Evolutionary conservation across 23 red algal genomes (phyloP).

Genomic region (Agarophyton chilense): DNA sequence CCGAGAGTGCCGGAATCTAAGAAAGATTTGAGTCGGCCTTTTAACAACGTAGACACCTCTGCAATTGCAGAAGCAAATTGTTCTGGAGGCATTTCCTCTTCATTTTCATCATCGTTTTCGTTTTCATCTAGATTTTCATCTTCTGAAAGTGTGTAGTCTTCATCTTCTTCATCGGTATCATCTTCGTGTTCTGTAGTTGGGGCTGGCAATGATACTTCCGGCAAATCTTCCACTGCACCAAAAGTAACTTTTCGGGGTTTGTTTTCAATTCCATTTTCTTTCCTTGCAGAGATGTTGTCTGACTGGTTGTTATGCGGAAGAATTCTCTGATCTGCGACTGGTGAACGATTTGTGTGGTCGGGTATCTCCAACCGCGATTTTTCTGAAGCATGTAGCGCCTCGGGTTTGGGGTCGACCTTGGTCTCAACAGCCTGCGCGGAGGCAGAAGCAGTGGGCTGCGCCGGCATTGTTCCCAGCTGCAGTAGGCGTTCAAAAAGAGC

Average conservation of each 20-base stretch:
- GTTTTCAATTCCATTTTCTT: neutral
- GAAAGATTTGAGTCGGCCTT: conserved; percentile 47
- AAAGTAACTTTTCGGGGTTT: conserved; percentile 12
- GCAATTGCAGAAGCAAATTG: conserved; percentile 5
- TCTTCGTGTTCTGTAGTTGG: conserved; percentile 10
- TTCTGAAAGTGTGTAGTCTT: conserved; percentile 23
- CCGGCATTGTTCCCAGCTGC: neutral
- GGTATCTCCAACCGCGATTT: neutral
- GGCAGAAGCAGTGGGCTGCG: neutral
- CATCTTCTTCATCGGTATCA: conserved; percentile 35
- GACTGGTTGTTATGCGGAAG: neutral
- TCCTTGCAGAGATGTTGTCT: neutral
- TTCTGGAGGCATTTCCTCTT: neutral
- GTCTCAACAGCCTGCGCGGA: neutral
- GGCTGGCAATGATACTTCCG: neutral
- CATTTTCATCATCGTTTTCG: conserved; percentile 27
- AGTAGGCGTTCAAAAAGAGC: no score
- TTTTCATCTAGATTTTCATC: conserved; percentile 40
- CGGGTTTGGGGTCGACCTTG: neutral
- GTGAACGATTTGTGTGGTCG: neutral
- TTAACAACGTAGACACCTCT: conserved; percentile 7
- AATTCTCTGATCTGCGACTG: neutral
- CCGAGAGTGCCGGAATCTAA: conserved; percentile 40
- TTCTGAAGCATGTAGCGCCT: neutral
- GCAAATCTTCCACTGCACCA: neutral